Evolutionary conservation across 495 filamentous ascomycete genomes (phyloP).

Genomic region (Achaetomiella virescens): DNA sequence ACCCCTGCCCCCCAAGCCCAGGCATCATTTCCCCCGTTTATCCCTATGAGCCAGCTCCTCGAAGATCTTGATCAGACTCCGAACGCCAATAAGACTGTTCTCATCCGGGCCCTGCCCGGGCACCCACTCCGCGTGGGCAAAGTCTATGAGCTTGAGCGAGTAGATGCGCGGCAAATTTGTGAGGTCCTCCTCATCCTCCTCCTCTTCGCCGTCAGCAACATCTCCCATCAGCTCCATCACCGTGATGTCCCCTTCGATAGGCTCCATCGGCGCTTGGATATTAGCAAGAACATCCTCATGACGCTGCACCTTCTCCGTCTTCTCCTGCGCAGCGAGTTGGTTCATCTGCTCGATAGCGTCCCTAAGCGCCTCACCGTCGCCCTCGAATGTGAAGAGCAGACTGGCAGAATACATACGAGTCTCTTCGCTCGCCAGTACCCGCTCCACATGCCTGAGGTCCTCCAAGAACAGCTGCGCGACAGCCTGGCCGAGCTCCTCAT

Average conservation of each 20-base stretch:
- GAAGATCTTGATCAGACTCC: constrained; percentile 66
- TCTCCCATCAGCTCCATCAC: constrained; percentile 20
- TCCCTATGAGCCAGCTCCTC: constrained; percentile 47
- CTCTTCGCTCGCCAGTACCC: constrained; percentile 66
- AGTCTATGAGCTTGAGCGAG: constrained; percentile 87
- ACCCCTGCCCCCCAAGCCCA: neutral
- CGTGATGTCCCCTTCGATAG: constrained; percentile 19
- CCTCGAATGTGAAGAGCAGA: constrained; percentile 87
- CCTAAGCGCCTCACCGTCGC: constrained; percentile 64
- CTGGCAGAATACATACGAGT: constrained; percentile 92
- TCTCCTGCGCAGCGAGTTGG: constrained; percentile 31
- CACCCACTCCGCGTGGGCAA: constrained; percentile 86
- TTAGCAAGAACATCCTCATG: neutral
- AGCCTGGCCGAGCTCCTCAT: constrained; percentile 45
- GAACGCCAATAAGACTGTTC: constrained; percentile 71
- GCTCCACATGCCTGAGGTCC: constrained; percentile 59
- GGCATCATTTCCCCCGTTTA: neutral
- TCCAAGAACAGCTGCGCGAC: constrained; percentile 58
- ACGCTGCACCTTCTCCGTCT: neutral
- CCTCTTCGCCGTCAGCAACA: constrained; percentile 45
- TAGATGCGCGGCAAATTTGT: constrained; percentile 65
- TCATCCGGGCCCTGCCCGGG: constrained; percentile 84
- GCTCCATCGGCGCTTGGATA: neutral
- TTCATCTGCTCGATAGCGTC: constrained; percentile 59
- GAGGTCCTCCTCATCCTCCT: constrained; percentile 62